phyloP scores from a whole-genome alignment of 2,329 filamentous ascomycete species.

The Thermoascus crustaceus region DNA sequence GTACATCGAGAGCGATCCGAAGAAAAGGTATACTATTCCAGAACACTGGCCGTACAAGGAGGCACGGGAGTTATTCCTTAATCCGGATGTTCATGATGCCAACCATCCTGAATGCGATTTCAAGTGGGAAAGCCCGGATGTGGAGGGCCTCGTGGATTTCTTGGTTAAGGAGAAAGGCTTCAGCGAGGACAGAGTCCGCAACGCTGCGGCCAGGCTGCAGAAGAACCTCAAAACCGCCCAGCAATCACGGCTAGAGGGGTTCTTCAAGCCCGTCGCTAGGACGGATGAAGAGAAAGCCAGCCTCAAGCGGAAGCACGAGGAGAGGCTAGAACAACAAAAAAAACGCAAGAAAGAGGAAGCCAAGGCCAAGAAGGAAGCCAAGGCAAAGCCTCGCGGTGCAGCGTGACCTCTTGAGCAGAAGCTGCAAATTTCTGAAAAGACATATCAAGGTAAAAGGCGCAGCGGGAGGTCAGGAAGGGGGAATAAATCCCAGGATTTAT shows the following conservation, averaged over 20 bases:
- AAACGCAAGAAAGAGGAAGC: constrained; percentile 92
- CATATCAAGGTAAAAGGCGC: constrained; percentile 12
- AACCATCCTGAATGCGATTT: constrained; percentile 87
- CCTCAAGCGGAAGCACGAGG: constrained; percentile 87
- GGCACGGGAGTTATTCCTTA: constrained; percentile 82
- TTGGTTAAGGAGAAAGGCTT: constrained; percentile 93
- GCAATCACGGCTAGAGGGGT: constrained; percentile 85
- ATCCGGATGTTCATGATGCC: constrained; percentile 77
- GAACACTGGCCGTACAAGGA: constrained; percentile 97
- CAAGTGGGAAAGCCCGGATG: constrained; percentile 92
- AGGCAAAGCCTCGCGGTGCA: constrained; percentile 71
- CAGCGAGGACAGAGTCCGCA: constrained; percentile 84
- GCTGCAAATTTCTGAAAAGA: constrained; percentile 10
- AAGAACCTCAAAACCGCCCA: constrained; percentile 90
- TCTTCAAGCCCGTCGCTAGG: constrained; percentile 90
- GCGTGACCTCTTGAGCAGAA: constrained; percentile 24
- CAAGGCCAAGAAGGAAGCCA: constrained; percentile 88
- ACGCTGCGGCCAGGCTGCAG: constrained; percentile 65
- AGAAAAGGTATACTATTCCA: constrained; percentile 73
- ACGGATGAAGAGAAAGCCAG: constrained; percentile 75
- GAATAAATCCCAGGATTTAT: constrained; percentile 7
- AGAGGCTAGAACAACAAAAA: constrained; percentile 84
- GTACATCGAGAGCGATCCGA: constrained; percentile 64
- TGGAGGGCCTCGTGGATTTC: constrained; percentile 82
- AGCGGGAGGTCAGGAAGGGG: constrained; percentile 6